These are phyloP conservation scores for Monosporascus ibericus DNA, from an alignment of 2,329 filamentous ascomycete genomes.

Conservation along the genomic window DNA sequence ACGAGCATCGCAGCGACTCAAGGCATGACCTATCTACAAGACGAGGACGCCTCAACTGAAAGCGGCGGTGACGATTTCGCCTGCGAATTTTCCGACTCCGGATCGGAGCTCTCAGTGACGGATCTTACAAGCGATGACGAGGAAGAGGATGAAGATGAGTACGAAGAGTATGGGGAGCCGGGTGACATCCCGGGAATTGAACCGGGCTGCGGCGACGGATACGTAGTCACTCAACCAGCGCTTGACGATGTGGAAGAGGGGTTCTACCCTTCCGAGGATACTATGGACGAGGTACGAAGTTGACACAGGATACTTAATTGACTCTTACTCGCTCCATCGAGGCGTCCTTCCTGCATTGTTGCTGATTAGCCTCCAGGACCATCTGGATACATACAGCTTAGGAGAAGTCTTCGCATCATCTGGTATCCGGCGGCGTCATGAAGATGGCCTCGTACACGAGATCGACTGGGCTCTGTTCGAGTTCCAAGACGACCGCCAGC, in stretches of 20 bases:
- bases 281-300: slow-evolving; percentile 51
- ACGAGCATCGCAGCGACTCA: slow-evolving; percentile 19
- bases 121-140: slow-evolving; percentile 47
- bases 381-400: slow-evolving; percentile 73
- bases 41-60: slow-evolving; percentile 33
- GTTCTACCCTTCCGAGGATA: slow-evolving; percentile 70
- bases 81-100: slow-evolving; percentile 57
- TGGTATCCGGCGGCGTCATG: slow-evolving; percentile 70
- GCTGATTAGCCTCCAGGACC: slow-evolving; percentile 56
- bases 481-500: slow-evolving; percentile 65
- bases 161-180: slow-evolving; percentile 49
- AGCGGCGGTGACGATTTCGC: slow-evolving; percentile 47
- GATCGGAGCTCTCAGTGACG: slow-evolving; percentile 33
- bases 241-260: slow-evolving; percentile 79
- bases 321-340: neutral
- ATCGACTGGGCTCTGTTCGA: slow-evolving; percentile 93
- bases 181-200: slow-evolving; percentile 77
- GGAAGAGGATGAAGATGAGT: slow-evolving; percentile 47
- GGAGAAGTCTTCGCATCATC: slow-evolving; percentile 87
- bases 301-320: neutral
- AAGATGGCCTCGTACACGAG: slow-evolving; percentile 73
- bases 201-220: slow-evolving; percentile 67
- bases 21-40: slow-evolving; percentile 14
- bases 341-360: neutral
- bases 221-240: slow-evolving; percentile 85